Evolutionary conservation across 441 rosid species (phyloP).

Genomic region (Populus hybrid): DNA sequence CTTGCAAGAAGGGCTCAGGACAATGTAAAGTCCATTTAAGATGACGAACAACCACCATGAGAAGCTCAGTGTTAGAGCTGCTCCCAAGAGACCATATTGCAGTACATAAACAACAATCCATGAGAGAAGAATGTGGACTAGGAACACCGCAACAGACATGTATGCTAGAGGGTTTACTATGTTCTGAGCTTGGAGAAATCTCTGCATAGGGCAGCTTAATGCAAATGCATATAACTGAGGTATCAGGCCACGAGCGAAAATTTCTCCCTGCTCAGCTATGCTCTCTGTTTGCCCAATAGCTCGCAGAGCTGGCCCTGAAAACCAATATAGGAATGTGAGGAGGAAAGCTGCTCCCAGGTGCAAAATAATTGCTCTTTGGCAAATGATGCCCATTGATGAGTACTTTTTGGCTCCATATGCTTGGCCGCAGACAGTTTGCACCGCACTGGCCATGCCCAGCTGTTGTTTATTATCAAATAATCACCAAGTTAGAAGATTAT

Average conservation of each 20-base stretch:
- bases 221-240: constrained; percentile 88
- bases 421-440: constrained; percentile 94
- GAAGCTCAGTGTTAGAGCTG: constrained; percentile 67
- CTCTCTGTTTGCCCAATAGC: constrained; percentile 60
- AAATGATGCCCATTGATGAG: constrained; percentile 74
- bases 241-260: constrained; percentile 77
- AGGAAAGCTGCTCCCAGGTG: constrained; percentile 73
- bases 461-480: constrained; percentile 28
- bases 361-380: constrained; percentile 78
- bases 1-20: constrained; percentile 68
- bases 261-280: constrained; percentile 64
- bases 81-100: constrained; percentile 68
- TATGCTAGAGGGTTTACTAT: constrained; percentile 87
- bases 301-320: constrained; percentile 48
- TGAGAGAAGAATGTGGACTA: constrained; percentile 57
- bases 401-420: constrained; percentile 85
- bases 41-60: constrained; percentile 87
- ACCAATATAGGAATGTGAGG: constrained; percentile 78
- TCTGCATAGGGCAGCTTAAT: constrained; percentile 76
- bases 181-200: constrained; percentile 96
- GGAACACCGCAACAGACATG: constrained; percentile 72
- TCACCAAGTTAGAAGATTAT: no score
- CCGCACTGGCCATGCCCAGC: constrained; percentile 99
- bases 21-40: constrained; percentile 51
- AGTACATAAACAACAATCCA: constrained; percentile 60